Percentiles rank a stretch among this genome's conserved stretches.
phyloP scores from a whole-genome alignment of 225 moss, liverwort and hornwort genomes.

The Polytrichum formosum region DNA sequence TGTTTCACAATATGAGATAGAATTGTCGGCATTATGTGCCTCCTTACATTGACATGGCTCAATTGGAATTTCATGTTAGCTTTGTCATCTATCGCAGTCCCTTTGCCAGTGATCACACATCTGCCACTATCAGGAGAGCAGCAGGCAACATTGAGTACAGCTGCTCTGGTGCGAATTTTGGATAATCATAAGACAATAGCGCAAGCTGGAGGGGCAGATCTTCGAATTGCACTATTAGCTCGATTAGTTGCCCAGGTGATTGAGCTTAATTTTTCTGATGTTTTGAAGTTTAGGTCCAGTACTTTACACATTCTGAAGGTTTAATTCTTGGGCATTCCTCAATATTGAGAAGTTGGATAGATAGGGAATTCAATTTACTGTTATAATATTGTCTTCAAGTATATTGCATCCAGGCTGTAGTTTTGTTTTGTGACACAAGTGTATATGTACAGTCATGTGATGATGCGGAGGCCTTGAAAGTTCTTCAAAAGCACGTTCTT shows the following conservation, averaged over 20 bases:
- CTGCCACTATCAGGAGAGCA: constrained; percentile 86
- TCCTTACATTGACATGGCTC: no score
- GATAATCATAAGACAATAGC: constrained; percentile 88
- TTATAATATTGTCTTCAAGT: constrained; percentile 7
- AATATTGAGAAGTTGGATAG: no score
- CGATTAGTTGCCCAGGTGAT: constrained; percentile 89
- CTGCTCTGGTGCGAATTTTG: constrained; percentile 87
- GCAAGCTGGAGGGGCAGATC: constrained; percentile 91
- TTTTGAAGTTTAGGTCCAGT: no score
- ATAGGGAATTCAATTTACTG: background rate
- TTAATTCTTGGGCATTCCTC: no score
- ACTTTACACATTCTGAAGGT: no score
- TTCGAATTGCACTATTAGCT: constrained; percentile 86
- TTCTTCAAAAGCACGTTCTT: constrained; percentile 85
- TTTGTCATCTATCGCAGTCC: constrained; percentile 46
- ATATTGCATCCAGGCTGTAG: no score
- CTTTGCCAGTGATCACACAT: constrained; percentile 70
- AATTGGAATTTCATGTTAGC: no score
- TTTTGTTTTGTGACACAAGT: constrained; percentile 15
- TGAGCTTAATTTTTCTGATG: background rate
- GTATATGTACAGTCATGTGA: constrained; percentile 64
- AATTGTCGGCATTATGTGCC: no score
- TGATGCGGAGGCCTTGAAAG: constrained; percentile 78
- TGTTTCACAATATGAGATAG: no score
- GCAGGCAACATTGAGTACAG: constrained; percentile 72